These are phyloP conservation scores for Rhododendron molle DNA, from an alignment of 148 eudicot genomes.

Conservation along the genomic window DNA sequence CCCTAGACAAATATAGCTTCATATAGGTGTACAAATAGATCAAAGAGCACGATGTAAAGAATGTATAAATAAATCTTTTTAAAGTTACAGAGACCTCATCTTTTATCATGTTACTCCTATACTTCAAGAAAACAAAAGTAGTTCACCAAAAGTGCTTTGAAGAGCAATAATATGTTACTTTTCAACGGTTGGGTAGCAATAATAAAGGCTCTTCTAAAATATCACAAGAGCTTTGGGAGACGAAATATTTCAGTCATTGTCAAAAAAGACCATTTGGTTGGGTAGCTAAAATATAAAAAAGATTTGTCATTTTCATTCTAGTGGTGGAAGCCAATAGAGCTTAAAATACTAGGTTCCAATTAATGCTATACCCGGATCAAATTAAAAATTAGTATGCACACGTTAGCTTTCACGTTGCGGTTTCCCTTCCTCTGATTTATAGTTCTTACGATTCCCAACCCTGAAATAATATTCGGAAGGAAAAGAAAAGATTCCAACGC, in stretches of 20 bases:
- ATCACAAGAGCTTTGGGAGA: too few relatives aligned
- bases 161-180: not conserved
- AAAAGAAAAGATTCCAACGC: not conserved
- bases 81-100: not conserved
- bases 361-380: not conserved
- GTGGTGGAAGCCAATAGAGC: not conserved
- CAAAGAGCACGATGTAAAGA: not conserved
- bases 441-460: not conserved
- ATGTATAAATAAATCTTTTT: too few relatives aligned
- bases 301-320: not conserved
- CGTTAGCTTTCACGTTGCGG: not conserved
- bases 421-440: not conserved
- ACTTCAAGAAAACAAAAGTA: not conserved
- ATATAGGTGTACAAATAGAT: not conserved
- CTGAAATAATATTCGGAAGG: not conserved
- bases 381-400: not conserved
- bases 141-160: not conserved
- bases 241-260: too few relatives aligned
- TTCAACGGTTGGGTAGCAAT: not conserved
- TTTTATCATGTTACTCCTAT: too few relatives aligned
- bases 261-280: too few relatives aligned
- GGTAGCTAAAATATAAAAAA: too few relatives aligned
- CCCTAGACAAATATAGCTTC: not conserved
- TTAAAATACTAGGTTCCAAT: not conserved
- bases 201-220: too few relatives aligned